These are phyloP conservation scores for Agaricus subrufescens DNA, from an alignment of 768 basidiomycete genomes.

Conservation along the genomic window DNA sequence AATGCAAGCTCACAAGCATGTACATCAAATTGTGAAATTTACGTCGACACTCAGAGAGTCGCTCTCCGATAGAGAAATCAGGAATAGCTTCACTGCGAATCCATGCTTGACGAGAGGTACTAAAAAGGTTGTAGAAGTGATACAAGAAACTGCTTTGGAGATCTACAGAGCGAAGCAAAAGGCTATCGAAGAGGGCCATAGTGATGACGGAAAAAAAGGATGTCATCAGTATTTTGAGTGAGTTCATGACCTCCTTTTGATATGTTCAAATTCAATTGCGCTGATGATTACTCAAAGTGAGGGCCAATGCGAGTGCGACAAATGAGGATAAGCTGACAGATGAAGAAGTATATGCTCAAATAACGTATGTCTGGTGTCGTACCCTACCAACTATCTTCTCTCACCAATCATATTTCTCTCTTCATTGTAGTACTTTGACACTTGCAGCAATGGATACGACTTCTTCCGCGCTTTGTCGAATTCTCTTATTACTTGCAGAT, in stretches of 20 bases:
- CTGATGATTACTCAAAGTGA: constrained; percentile 20
- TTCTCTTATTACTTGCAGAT: constrained; percentile 14
- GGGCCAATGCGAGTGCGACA: constrained; percentile 25
- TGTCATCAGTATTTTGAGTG: constrained; percentile 44
- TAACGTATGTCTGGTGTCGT: constrained; percentile 10
- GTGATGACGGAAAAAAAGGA: constrained; percentile 39
- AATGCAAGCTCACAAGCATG: constrained; percentile 79
- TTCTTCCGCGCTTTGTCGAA: constrained; percentile 16
- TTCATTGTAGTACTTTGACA: constrained; percentile 15
- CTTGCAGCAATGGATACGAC: constrained; percentile 23
- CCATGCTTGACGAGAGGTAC: constrained; percentile 79
- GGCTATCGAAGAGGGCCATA: constrained; percentile 15
- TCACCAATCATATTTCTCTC: neutral
- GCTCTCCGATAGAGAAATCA: constrained; percentile 8
- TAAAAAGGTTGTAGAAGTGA: constrained; percentile 55
- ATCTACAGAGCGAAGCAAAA: constrained; percentile 22
- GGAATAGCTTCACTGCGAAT: constrained; percentile 44
- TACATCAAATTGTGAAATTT: constrained; percentile 88
- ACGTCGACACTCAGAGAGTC: constrained; percentile 46
- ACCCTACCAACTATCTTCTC: neutral
- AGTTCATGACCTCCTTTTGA: constrained; percentile 9
- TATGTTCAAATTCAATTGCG: neutral
- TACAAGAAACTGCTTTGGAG: constrained; percentile 16
- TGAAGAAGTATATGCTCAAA: constrained; percentile 28
- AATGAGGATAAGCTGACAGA: constrained; percentile 27